Conservation (phyloP, 2,329 filamentous ascomycete genomes). For the Ophiostoma perfectum region DNA sequence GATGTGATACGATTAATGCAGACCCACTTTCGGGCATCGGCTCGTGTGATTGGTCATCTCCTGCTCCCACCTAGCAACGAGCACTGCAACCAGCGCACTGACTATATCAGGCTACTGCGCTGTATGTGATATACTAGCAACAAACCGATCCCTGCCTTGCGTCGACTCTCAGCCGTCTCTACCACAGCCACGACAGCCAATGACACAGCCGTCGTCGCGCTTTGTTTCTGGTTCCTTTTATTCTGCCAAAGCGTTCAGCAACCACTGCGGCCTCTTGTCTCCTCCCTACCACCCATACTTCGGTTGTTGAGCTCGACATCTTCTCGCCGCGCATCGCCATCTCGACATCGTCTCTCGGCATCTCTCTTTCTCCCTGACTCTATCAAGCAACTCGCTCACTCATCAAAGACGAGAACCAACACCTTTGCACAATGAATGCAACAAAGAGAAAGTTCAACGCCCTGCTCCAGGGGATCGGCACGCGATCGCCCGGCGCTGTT, state of each 20-base stretch:
- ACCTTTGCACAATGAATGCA: slow-evolving; percentile 52
- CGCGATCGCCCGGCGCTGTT: slow-evolving; percentile 41
- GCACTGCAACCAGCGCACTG: slow-evolving; percentile 1
- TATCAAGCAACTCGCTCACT: not conserved
- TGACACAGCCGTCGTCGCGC: not conserved
- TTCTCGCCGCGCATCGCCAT: too few species aligned
- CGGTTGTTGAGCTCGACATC: too few species aligned
- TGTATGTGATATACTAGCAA: not conserved
- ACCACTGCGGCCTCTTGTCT: not conserved
- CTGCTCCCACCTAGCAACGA: not conserved
- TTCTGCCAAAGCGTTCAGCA: not conserved
- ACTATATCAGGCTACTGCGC: slow-evolving; percentile 1
- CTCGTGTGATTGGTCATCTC: not conserved
- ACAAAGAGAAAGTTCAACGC: slow-evolving; percentile 82
- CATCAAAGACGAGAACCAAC: too few species aligned
- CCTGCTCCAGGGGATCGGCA: slow-evolving; percentile 62
- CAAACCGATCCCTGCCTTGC: not conserved
- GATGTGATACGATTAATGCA: not conserved
- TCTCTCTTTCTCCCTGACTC: not conserved
- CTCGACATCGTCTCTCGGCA: not conserved
- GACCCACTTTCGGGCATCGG: not conserved
- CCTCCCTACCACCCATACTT: too few species aligned
- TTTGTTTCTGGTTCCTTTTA: not conserved
- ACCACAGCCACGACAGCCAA: not conserved
- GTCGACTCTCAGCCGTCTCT: not conserved